Evolutionary conservation across 2,329 filamentous ascomycete species (phyloP), one percentile per base, ranked within the genome.

Genomic region (Fusarium verrucosum): DNA sequence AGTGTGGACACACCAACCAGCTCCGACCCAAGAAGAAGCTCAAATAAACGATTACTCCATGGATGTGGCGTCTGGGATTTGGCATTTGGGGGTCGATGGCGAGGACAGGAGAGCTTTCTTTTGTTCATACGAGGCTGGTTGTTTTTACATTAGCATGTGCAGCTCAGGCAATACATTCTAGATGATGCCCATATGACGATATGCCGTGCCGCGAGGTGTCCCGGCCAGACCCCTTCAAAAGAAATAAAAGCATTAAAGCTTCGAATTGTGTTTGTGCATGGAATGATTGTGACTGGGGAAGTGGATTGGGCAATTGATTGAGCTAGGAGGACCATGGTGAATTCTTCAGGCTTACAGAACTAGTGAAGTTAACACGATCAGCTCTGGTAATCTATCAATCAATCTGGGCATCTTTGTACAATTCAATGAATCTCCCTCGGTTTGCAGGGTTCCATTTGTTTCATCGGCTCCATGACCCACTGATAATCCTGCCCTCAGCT

Each of bases 21-120:
- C 92, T 99, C 81, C 92, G 95, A 85, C 95, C 95, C 83, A 99
- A 99, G 94, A 99, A 99, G 94, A 99, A 99, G 94, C 89, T 97
- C 81, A 97, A 97, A 86, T 83, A 82, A 76, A 79, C 76, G 74
- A 78, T 77, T 74, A 64, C 62, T 71, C 68, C 71, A 76, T 76
- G 76, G 72, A 77, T 77, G 76, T 74, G 80, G 79, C 80, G 79
- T 82, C 77, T 77, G 77, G 78, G 78, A 76, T 78, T 72, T 75
- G 77, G 75, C 74, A 78, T 77, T 76, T 72, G 73, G 75, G 58
- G 70, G 72, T 72, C 65, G 67, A 68, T 74, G 74, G 76, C 72
- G 73, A 72, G 71, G 72, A 73, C 69, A 74, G 70, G 73, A 71
- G 70, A 72, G 71, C 51, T 73, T 67, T 71, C 71, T 72, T 65